Evolutionary conservation across 139 green algal genomes (phyloP).

Genomic region (Pleodorina starrii): DNA sequence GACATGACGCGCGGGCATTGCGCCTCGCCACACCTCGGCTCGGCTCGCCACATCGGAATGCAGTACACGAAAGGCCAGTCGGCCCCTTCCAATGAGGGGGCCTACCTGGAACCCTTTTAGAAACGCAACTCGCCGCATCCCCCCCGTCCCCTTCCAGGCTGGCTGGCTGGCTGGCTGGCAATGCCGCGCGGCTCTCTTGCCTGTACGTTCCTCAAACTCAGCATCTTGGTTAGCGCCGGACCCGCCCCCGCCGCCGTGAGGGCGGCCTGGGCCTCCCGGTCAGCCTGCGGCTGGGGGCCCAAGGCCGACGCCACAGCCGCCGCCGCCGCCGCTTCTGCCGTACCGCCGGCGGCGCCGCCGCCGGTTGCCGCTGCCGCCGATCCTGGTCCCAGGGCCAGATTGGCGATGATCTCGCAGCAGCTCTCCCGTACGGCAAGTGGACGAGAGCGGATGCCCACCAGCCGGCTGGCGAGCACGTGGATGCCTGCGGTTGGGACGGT

Average conservation of each 20-base stretch:
- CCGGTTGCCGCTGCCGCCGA: too few relatives aligned
- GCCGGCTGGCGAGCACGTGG: slow-evolving; percentile 2
- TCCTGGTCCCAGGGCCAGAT: background rate
- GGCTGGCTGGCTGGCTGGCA: too few relatives aligned
- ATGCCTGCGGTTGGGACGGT: background rate
- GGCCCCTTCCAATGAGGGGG: too few relatives aligned
- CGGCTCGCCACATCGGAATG: too few relatives aligned
- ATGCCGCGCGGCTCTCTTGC: too few relatives aligned
- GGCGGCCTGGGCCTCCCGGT: slow-evolving; percentile 12
- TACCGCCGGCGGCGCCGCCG: background rate
- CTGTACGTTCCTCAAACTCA: slow-evolving; percentile 10
- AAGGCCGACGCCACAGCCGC: too few relatives aligned
- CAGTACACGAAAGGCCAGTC: too few relatives aligned
- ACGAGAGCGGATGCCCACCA: background rate
- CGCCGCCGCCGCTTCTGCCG: background rate
- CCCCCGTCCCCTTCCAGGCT: too few relatives aligned
- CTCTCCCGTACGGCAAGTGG: slow-evolving; percentile 10
- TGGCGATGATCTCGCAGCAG: slow-evolving; percentile 20
- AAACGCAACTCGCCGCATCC: too few relatives aligned
- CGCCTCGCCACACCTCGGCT: too few relatives aligned
- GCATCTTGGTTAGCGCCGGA: background rate
- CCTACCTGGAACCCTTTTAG: too few relatives aligned
- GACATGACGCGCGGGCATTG: too few relatives aligned
- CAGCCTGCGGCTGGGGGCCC: background rate
- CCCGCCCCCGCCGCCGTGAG: slow-evolving; percentile 22